phyloP scores from a whole-genome alignment of 768 basidiomycete species.

The Galerina sulciceps region DNA sequence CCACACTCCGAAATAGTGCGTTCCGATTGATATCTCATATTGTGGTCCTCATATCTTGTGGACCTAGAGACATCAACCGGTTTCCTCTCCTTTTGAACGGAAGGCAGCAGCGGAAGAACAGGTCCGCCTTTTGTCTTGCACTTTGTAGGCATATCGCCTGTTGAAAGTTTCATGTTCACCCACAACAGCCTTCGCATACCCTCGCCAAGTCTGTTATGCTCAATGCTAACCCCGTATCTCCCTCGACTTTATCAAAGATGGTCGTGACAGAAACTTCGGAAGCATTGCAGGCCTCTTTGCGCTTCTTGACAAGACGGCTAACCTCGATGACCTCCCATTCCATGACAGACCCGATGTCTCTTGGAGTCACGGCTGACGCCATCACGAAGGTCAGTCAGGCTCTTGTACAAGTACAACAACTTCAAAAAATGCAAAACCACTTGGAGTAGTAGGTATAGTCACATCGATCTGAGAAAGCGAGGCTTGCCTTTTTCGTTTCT shows the following conservation, averaged over 20 bases:
- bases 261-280: slow-evolving; percentile 17
- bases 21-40: background rate
- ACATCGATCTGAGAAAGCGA: too few species aligned
- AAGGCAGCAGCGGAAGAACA: background rate
- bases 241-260: background rate
- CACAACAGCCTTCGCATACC: too few species aligned
- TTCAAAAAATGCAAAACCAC: slow-evolving; percentile 52
- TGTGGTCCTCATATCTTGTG: background rate
- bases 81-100: slow-evolving; percentile 15
- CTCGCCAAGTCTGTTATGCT: too few species aligned
- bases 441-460: background rate
- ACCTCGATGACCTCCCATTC: slow-evolving; percentile 42
- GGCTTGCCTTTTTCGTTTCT: background rate
- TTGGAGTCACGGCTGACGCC: slow-evolving; percentile 68
- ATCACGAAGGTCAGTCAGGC: slow-evolving; percentile 70
- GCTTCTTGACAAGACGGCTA: slow-evolving; percentile 55
- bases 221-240: background rate
- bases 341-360: slow-evolving; percentile 48
- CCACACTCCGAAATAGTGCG: background rate
- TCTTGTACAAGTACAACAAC: slow-evolving; percentile 58
- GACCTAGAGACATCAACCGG: background rate
- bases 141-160: background rate
- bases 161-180: too few species aligned
- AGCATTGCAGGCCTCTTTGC: slow-evolving; percentile 57
- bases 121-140: background rate